These are phyloP conservation scores for Pseudoneurospora amorphoporcata DNA, from an alignment of 495 filamentous ascomycete species.

Conservation along the genomic window DNA sequence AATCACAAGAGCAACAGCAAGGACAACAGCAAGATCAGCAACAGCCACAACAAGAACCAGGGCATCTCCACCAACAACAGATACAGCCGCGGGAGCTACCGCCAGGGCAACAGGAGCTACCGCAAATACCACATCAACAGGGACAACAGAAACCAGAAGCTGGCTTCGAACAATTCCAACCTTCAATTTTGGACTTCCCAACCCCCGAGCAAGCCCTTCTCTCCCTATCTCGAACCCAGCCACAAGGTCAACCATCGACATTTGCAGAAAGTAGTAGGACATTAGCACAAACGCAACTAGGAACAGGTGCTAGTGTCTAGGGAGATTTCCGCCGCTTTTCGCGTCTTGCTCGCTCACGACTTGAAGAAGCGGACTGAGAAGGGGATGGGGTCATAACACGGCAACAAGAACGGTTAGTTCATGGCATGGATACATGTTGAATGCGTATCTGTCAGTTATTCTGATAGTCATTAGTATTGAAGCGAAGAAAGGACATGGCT, in stretches of 20 bases:
- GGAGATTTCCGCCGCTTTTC: background rate
- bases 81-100: background rate
- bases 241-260: background rate
- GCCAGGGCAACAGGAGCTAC: background rate
- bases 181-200: background rate
- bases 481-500: background rate
- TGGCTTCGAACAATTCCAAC: background rate
- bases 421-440: background rate
- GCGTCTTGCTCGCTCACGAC: background rate
- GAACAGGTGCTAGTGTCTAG: background rate
- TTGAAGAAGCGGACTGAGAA: background rate
- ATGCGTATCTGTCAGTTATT: background rate
- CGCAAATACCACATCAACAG: background rate
- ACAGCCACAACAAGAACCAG: background rate
- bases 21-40: background rate
- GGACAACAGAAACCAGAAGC: background rate
- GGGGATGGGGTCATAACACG: background rate
- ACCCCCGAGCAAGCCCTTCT: background rate
- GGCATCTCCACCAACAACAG: background rate
- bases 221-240: background rate
- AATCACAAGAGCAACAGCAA: constrained; percentile 1
- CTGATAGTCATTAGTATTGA: background rate
- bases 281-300: background rate
- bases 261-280: background rate
- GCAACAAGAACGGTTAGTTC: background rate